Evolutionary conservation across 2,329 filamentous ascomycete genomes (phyloP).

Genomic region (Cladosporium sp.): DNA sequence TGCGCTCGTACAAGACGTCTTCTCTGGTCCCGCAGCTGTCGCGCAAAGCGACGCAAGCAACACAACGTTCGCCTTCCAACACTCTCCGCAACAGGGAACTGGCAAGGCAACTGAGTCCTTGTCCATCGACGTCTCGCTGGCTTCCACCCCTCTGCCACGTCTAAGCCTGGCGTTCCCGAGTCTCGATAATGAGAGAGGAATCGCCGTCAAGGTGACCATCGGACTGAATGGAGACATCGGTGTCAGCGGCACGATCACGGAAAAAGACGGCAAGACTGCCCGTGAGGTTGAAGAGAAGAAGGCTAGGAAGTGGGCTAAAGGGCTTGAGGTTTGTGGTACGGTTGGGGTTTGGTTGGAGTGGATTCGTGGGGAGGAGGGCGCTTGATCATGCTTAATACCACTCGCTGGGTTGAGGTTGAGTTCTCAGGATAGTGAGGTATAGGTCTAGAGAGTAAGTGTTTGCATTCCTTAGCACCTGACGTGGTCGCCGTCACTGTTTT

Average conservation of each 20-base stretch:
- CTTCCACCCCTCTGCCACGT: conserved; percentile 30
- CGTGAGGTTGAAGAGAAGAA: conserved; percentile 23
- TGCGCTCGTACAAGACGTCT: conserved; percentile 51
- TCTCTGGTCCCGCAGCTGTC: not conserved
- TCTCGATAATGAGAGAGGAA: conserved; percentile 53
- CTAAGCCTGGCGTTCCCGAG: conserved; percentile 32
- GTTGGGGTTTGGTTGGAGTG: conserved; percentile 52
- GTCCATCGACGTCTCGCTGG: conserved; percentile 30
- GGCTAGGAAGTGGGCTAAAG: conserved; percentile 37
- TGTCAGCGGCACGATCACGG: conserved; percentile 10
- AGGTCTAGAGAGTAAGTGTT: too few species aligned
- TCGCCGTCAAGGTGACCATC: conserved; percentile 31
- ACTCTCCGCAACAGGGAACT: not conserved
- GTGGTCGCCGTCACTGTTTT: too few species aligned
- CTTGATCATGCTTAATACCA: not conserved
- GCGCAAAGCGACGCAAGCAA: not conserved
- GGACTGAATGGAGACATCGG: conserved; percentile 14
- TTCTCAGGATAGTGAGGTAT: too few species aligned
- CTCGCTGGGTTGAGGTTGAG: too few species aligned
- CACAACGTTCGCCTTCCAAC: not conserved
- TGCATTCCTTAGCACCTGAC: too few species aligned
- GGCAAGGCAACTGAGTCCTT: not conserved
- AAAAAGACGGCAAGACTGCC: conserved; percentile 28
- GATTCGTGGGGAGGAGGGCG: conserved; percentile 27
- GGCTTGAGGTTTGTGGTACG: conserved; percentile 46